phyloP scores from a whole-genome alignment of 129 eudicot species.

The Flaveria ramosissima region DNA sequence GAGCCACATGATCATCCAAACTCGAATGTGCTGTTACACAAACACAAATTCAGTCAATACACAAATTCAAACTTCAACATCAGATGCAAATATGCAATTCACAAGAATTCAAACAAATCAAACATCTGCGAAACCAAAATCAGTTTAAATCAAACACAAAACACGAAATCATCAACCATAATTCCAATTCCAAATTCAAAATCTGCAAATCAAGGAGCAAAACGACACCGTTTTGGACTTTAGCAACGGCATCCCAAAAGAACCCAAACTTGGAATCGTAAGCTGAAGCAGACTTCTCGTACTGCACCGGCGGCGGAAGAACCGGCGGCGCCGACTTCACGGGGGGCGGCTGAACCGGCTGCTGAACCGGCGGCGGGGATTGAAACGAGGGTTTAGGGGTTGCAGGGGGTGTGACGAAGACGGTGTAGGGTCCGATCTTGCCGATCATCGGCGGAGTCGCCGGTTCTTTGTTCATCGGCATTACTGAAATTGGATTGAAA shows the following conservation, averaged over 20 bases:
- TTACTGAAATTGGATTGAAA: conserved; percentile 29
- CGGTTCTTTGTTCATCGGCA: conserved; percentile 56
- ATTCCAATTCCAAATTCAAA: conserved; percentile 9
- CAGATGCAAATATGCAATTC: too few species aligned
- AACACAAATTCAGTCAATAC: conserved; percentile 1
- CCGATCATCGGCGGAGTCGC: conserved; percentile 81
- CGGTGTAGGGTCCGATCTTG: conserved; percentile 96
- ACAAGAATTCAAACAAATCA: neutral
- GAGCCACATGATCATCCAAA: conserved; percentile 80
- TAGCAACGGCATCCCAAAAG: conserved; percentile 79
- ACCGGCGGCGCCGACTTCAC: conserved; percentile 42
- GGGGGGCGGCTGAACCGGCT: conserved; percentile 32
- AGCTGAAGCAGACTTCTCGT: conserved; percentile 36
- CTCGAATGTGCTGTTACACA: conserved; percentile 73
- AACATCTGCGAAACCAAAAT: too few species aligned
- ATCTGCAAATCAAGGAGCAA: conserved; percentile 14
- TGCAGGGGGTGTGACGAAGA: conserved; percentile 77
- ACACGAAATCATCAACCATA: neutral
- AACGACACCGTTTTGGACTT: conserved; percentile 74
- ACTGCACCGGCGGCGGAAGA: conserved; percentile 57
- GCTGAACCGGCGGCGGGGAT: conserved; percentile 27
- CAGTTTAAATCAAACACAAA: neutral
- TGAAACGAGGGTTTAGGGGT: conserved; percentile 44
- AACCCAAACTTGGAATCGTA: conserved; percentile 53
- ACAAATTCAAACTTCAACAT: conserved; percentile 11